phyloP scores from a whole-genome alignment of 768 basidiomycete species.

The Tricholoma saponaceum region DNA sequence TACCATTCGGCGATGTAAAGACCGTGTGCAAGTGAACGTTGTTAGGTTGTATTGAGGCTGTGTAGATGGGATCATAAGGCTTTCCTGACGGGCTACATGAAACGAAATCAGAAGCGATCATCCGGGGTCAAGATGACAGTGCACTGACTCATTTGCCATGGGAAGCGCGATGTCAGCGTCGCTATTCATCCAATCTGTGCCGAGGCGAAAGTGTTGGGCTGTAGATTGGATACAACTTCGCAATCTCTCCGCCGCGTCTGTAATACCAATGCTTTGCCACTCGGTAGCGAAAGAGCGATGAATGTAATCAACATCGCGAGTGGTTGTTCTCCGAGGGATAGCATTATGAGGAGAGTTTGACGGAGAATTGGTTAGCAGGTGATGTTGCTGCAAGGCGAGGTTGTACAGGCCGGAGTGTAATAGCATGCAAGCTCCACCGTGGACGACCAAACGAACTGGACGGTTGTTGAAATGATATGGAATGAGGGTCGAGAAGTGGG shows the following conservation, averaged over 20 bases:
- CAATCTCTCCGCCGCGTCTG: constrained; percentile 52
- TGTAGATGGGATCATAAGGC: constrained; percentile 58
- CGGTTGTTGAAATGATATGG: constrained; percentile 38
- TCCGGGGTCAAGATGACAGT: background rate
- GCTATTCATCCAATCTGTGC: constrained; percentile 76
- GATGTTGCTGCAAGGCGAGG: constrained; percentile 26
- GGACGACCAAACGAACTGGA: constrained; percentile 58
- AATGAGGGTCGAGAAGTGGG: constrained; percentile 46
- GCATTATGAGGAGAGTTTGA: constrained; percentile 18
- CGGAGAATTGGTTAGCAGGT: constrained; percentile 11
- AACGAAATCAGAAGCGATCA: background rate
- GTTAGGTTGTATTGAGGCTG: constrained; percentile 43
- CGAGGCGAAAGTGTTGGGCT: constrained; percentile 43
- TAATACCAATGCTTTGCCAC: constrained; percentile 41
- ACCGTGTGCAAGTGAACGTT: constrained; percentile 55
- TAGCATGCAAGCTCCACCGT: constrained; percentile 75
- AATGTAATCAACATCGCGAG: constrained; percentile 68
- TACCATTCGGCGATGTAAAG: constrained; percentile 47
- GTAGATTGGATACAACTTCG: constrained; percentile 53
- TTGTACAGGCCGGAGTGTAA: constrained; percentile 44
- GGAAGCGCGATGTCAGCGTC: constrained; percentile 71
- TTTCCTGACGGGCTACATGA: constrained; percentile 21
- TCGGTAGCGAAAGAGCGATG: constrained; percentile 57
- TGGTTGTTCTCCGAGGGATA: constrained; percentile 43
- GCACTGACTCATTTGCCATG: constrained; percentile 55